Base-by-base conservation (phyloP, 1,139 yeast genomes). In the Pichia norvegensis region DNA sequence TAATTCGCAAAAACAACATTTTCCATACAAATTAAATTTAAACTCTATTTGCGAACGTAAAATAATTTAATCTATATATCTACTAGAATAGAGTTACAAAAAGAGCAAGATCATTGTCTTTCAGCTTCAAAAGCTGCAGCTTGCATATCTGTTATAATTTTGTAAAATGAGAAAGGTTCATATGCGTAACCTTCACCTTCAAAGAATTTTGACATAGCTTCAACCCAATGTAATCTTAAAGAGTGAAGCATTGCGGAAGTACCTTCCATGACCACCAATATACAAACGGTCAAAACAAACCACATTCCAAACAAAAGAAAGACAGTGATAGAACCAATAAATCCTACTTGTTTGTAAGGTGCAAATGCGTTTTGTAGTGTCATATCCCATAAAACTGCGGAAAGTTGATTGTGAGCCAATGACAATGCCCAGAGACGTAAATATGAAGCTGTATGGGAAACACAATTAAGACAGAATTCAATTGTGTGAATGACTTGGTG, bases 201-300 rank as follows among this genome's bases (percentile, higher is more conserved):
- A 60, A 92, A 94, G 65, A 86, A 94, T 68, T 94, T 94, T 43
- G 97, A 88, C 97, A 94, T 94, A 29, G 97, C 90, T 67, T 94
- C 99, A 47, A 94, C 98, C 99, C 99, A 57, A 29, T 42, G 46
- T 19, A 42, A 46, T 40, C 46, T 85, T 59, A 94, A 75, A 23
- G 97, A 85, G 67, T 94, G 99, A 59, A 94, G 75, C 98, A 94
- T 94, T 27, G 98, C 98, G 38, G 95, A 85, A 0, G 98, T 94
- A 45, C 99, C 99, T 67, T 94, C 98, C 98, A 94, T 92, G 50
- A 88, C 73, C 43, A 94, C 97, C 63, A 94, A 74, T 49, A 94
- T 88, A 55, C 88, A 81, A 40, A 88, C 90, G 0, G 98, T 92
- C 53, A 90, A 73, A 4, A 80, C 78, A 64, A 94, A 88, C 99